These are phyloP conservation scores for Rhizopogon sp. DNA, from an alignment of 768 basidiomycete species.

Conservation along the genomic window DNA sequence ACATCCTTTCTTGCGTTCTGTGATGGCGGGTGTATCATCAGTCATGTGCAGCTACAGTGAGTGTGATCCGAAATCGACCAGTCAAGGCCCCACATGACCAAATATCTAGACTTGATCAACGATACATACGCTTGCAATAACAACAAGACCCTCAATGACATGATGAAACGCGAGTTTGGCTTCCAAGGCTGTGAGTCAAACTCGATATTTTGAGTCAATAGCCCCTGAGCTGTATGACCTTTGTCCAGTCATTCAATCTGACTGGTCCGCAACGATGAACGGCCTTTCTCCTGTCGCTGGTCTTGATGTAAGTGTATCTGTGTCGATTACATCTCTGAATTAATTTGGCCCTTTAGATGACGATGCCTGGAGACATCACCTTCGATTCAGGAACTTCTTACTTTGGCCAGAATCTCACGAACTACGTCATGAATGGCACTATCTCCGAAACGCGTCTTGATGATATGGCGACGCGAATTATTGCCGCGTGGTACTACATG, in stretches of 20 bases:
- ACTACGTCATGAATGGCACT: slow-evolving; percentile 53
- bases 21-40: slow-evolving; percentile 60
- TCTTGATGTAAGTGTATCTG: slow-evolving; percentile 44
- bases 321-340: too few species aligned
- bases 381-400: slow-evolving; percentile 35
- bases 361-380: slow-evolving; percentile 63
- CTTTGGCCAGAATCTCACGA: slow-evolving; percentile 57
- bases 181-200: slow-evolving; percentile 53
- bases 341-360: slow-evolving; percentile 43
- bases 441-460: slow-evolving; percentile 57
- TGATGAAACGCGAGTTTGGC: slow-evolving; percentile 60
- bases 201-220: not conserved
- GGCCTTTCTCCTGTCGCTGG: slow-evolving; percentile 52
- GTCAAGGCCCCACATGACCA: slow-evolving; percentile 4
- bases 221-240: not conserved
- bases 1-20: slow-evolving; percentile 52
- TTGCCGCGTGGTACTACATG: slow-evolving; percentile 54
- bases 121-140: slow-evolving; percentile 63
- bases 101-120: slow-evolving; percentile 46
- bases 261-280: slow-evolving; percentile 57
- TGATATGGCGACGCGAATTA: slow-evolving; percentile 68
- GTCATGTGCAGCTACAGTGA: slow-evolving; percentile 65
- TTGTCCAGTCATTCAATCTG: slow-evolving; percentile 43
- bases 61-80: slow-evolving; percentile 8
- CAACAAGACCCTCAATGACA: slow-evolving; percentile 50